Evolutionary conservation across 1,139 yeast genomes (phyloP), one percentile per base, ranked within the genome.

Genomic region (Yamadazyma trypodendri): DNA sequence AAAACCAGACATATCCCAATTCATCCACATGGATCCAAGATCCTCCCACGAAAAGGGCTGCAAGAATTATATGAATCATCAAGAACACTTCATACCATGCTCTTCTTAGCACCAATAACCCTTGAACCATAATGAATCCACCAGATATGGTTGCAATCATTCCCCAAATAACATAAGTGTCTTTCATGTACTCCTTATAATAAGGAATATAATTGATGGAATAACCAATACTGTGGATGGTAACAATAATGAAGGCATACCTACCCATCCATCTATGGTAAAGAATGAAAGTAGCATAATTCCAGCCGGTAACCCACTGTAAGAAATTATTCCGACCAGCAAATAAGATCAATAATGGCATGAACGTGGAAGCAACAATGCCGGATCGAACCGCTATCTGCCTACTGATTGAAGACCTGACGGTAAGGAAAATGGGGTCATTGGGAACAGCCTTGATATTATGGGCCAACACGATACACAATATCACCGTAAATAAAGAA

Each of bases 241-340:
- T 42, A 4, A 61, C 55, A 36, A 59, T 58, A 18, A 50, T 37
- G 40, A 61, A 56, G 31, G 55, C 60, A 16, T 54, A 53, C 40
- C 74, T 57, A 2, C 68, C 63, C 7, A 63, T 50, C 68, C 72
- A 68, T 39, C 68, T 56, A 42, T 69, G 75, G 42, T 52, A 66
- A 7, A 61, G 44, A 31, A 66, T 51, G 49, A 61, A 67, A 11
- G 69, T 59, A 27, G 66, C 55, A 46, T 52, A 68, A 37, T 60
- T 53, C 64, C 68, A 61, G 12, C 68, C 59, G 2, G 72, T 64
- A n/a, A 63, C 24, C 70, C 72, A 68, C 42, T 60, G 69, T 40
- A 68, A 54, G 39, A 68, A 61, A 48, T 68, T 68, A 46, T 68
- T 68, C 35, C 75, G 54, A 3, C 75, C 75, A n/a, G 71, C 74